Base-by-base conservation (phyloP, 2,329 filamentous ascomycete species). In the Beauveria australis region DNA sequence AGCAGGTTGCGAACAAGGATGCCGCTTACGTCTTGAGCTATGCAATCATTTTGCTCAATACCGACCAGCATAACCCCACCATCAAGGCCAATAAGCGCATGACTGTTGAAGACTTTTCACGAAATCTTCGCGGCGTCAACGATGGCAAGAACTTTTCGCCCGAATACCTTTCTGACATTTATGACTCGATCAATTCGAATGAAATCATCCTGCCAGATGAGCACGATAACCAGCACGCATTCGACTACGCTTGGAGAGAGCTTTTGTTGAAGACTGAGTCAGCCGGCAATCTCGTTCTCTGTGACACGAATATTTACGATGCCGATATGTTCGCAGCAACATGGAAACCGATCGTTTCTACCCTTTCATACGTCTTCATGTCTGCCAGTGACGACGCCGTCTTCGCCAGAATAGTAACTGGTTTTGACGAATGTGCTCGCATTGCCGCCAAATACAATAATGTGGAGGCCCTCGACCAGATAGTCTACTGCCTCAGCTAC, bases 141-240 rank as follows among this genome's bases (percentile, higher is more conserved):
- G 86, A 83, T 28, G 89, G 89, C 58, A 83, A 91, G 66, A 88
- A 99, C 70, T 99, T 97, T 71, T 83, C 87, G 6, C 81, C 84
- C 0, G 88, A 92, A 64, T 97, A 93, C 69, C 80, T 99, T 0
- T 84, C 92, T 69, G 84, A 84, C 2, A 96, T 97, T 60, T 99
- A 88, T 69, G 87, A 96, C 67, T 91, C 91, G 0, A 99, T 99
- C 76, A 91, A 89, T 71, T 86, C 85, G 19, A 91, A 94, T 65
- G 94, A 99, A 74, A 99, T 99, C 64, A 97, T 99, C 65, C 77
- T 99, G 24, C 94, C 94, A 0, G 94, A 97, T 66, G 94, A 99
- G 74, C 94, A 97, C 72, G 92, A 97, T 70, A 97, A 96, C 72
- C 89, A 93, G 71, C 89, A 96, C 75, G 92, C 92, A 1, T 97